Conservation (phyloP, 805 yeast species). For the Ogataea allantospora region DNA sequence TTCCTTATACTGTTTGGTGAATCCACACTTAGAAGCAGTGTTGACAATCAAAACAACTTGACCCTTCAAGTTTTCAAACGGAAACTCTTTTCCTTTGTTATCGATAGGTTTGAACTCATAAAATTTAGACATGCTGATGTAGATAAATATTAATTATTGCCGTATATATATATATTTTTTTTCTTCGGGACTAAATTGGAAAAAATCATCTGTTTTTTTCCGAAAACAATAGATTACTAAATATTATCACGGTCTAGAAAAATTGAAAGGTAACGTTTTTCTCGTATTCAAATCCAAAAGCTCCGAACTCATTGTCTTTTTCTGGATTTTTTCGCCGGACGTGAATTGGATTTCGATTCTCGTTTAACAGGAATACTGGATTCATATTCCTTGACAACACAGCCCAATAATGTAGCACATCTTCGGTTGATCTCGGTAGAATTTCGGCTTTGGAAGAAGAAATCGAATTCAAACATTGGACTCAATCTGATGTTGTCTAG, state of each 20-base stretch:
- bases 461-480: conserved; percentile 82
- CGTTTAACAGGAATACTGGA: conserved; percentile 15
- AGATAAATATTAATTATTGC: neutral
- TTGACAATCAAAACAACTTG: conserved; percentile 82
- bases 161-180: too few relatives aligned
- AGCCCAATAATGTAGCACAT: conserved; percentile 71
- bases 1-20: conserved; percentile 74
- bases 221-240: neutral
- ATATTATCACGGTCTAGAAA: conserved; percentile 1
- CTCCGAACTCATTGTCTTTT: conserved; percentile 1
- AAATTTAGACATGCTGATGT: conserved; percentile 48
- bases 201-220: too few relatives aligned
- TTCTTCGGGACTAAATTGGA: too few relatives aligned
- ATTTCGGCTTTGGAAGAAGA: conserved; percentile 78
- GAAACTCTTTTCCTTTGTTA: conserved; percentile 55
- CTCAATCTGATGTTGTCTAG: conserved; percentile 71
- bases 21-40: conserved; percentile 83
- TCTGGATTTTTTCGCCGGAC: conserved; percentile 1
- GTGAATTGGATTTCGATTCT: neutral
- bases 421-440: conserved; percentile 78
- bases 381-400: conserved; percentile 70
- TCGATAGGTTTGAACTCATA: conserved; percentile 69
- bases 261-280: too few relatives aligned
- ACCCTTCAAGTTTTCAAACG: conserved; percentile 63
- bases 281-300: neutral